Conservation (phyloP, 257 asterid genomes). For the Nicotiana attenuata region DNA sequence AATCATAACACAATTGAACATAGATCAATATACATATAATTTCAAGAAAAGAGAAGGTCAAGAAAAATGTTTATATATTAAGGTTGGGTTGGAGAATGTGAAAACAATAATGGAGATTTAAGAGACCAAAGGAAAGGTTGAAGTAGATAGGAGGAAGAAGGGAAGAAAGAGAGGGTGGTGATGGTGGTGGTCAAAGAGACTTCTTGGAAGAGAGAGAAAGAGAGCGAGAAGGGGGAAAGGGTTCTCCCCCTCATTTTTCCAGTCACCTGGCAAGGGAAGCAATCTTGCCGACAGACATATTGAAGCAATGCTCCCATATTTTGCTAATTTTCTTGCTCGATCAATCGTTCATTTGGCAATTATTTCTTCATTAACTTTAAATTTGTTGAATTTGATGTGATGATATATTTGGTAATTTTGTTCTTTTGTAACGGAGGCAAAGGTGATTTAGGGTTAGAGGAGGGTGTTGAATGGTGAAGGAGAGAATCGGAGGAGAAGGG, state of each 20-base stretch:
- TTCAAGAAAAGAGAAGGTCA: slow-evolving; percentile 7
- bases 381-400: too few species aligned
- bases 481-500: too few species aligned
- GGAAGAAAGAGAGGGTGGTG: slow-evolving; percentile 49
- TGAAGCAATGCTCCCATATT: too few species aligned
- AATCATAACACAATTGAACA: slow-evolving; percentile 12
- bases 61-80: background rate
- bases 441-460: too few species aligned
- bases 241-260: background rate
- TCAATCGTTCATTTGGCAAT: too few species aligned
- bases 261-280: too few species aligned
- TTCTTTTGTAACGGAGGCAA: too few species aligned
- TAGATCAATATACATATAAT: background rate
- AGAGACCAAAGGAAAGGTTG: slow-evolving; percentile 46
- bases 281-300: too few species aligned
- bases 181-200: slow-evolving; percentile 55
- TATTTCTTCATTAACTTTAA: too few species aligned
- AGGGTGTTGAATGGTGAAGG: too few species aligned
- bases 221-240: background rate
- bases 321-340: too few species aligned
- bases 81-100: slow-evolving; percentile 12
- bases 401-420: too few species aligned
- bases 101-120: slow-evolving; percentile 20
- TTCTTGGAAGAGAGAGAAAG: slow-evolving; percentile 15
- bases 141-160: slow-evolving; percentile 55